phyloP scores from a whole-genome alignment of 2,329 filamentous ascomycete genomes.

The Xenosphaeropsis pyriputrescens region DNA sequence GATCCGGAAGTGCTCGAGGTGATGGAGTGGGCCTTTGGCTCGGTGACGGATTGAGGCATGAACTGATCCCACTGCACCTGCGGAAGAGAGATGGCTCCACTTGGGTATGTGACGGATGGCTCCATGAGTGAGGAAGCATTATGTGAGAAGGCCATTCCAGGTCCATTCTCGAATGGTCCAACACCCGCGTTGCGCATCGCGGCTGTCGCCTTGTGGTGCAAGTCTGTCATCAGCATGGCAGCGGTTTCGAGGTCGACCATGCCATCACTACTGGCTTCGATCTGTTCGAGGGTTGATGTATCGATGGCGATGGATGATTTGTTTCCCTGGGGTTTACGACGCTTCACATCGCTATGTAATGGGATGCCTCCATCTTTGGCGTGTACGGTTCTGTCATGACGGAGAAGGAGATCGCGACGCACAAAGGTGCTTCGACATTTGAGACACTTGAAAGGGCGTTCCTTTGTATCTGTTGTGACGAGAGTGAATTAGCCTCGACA shows the following conservation, averaged over 20 bases:
- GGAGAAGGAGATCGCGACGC: conserved; percentile 85
- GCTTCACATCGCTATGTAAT: conserved; percentile 87
- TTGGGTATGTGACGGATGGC: conserved; percentile 59
- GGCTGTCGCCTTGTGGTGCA: conserved; percentile 88
- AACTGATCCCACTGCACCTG: conserved; percentile 89
- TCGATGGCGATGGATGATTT: conserved; percentile 75
- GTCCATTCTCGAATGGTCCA: conserved; percentile 36
- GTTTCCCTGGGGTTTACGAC: conserved; percentile 60
- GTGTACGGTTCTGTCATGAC: conserved; percentile 96
- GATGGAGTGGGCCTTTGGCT: conserved; percentile 65
- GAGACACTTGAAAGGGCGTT: conserved; percentile 95
- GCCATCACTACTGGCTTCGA: conserved; percentile 79
- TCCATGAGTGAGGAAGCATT: conserved; percentile 62
- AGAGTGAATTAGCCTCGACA: no score
- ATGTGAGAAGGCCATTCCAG: conserved; percentile 58
- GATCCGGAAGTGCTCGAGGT: conserved; percentile 51
- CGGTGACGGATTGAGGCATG: conserved; percentile 53
- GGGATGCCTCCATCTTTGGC: conserved; percentile 94
- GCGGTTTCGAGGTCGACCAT: conserved; percentile 94
- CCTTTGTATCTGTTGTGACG: conserved; percentile 69
- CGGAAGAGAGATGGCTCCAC: conserved; percentile 66
- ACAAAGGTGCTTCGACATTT: conserved; percentile 99
- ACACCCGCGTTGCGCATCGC: conserved; percentile 43
- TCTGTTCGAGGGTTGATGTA: conserved; percentile 76
- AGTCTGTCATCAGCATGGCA: conserved; percentile 95